These are phyloP conservation scores for Globisporangium ultimum DNA, from an alignment of 352 stramenopile species.

Conservation along the genomic window DNA sequence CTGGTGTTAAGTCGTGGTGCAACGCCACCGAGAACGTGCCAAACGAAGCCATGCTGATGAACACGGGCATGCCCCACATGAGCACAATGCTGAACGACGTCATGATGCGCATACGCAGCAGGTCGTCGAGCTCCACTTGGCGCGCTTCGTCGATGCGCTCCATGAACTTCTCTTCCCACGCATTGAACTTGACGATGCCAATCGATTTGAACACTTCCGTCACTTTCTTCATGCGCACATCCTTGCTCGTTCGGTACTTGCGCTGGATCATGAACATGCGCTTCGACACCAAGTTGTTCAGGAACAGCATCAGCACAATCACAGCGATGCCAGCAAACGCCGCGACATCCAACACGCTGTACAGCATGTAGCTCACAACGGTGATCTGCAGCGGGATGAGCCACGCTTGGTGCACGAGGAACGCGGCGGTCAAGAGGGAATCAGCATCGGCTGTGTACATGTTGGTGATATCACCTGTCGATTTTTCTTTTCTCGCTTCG, in stretches of 20 bases:
- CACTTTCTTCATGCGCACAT: conserved; percentile 18
- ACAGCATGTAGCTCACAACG: conserved; percentile 45
- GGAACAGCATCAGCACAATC: conserved; percentile 33
- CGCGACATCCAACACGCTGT: conserved; percentile 34
- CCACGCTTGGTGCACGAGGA: conserved; percentile 40
- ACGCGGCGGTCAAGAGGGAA: conserved; percentile 2
- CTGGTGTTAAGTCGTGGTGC: not conserved
- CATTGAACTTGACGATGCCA: conserved; percentile 92
- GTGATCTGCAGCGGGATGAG: conserved; percentile 43
- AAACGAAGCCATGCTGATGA: conserved; percentile 33
- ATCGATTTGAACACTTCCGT: conserved; percentile 71
- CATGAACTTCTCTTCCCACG: conserved; percentile 87
- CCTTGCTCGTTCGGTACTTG: conserved; percentile 7
- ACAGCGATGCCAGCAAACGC: conserved; percentile 47
- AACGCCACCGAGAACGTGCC: not conserved
- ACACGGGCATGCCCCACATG: conserved; percentile 45
- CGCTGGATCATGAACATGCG: conserved; percentile 7
- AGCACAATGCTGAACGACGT: conserved; percentile 35
- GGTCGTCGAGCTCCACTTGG: conserved; percentile 22
- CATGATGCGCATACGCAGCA: conserved; percentile 30
- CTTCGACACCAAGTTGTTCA: conserved; percentile 44
- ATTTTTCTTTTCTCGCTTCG: conserved; percentile 15
- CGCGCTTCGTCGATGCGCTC: conserved; percentile 39
- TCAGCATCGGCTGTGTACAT: conserved; percentile 1
- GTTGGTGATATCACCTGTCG: no score